phyloP scores from a whole-genome alignment of 2,329 filamentous ascomycete species.

The Pestalotiopsis sp. region DNA sequence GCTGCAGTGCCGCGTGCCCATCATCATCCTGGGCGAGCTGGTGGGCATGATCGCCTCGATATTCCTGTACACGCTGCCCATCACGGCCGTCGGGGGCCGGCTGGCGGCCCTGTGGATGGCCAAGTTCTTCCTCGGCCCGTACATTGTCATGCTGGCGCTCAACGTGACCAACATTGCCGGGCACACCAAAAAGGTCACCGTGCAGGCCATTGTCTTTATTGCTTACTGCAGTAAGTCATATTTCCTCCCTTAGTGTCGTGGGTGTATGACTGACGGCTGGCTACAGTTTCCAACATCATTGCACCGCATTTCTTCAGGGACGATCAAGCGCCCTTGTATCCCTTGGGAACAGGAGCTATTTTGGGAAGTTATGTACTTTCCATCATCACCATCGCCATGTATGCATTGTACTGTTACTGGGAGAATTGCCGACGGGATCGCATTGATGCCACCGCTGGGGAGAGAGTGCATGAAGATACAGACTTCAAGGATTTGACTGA shows the following conservation, averaged over 20 bases:
- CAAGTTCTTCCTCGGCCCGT: constrained; percentile 15
- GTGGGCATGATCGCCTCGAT: constrained; percentile 15
- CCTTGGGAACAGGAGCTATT: constrained; percentile 41
- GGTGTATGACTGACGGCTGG: not conserved
- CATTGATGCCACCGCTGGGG: not conserved
- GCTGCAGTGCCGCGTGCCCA: constrained; percentile 11
- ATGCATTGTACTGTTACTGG: constrained; percentile 33
- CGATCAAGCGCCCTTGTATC: constrained; percentile 46
- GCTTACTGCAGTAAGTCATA: constrained; percentile 52
- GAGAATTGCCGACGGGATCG: constrained; percentile 39
- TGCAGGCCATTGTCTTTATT: constrained; percentile 62
- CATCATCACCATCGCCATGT: constrained; percentile 35
- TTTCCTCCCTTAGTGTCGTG: too few species aligned
- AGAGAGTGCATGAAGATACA: constrained; percentile 17
- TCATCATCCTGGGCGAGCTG: constrained; percentile 14
- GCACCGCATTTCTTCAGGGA: constrained; percentile 65
- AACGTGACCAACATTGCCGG: constrained; percentile 53
- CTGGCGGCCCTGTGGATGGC: constrained; percentile 14
- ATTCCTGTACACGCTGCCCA: constrained; percentile 13
- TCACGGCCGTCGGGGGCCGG: constrained; percentile 1
- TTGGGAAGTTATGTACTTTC: constrained; percentile 42
- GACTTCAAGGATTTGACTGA: constrained; percentile 44
- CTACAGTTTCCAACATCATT: constrained; percentile 51
- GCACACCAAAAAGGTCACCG: constrained; percentile 65
- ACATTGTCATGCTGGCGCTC: constrained; percentile 36